Conservation (phyloP, 208 protist species). For the Borovskyia barvae region DNA sequence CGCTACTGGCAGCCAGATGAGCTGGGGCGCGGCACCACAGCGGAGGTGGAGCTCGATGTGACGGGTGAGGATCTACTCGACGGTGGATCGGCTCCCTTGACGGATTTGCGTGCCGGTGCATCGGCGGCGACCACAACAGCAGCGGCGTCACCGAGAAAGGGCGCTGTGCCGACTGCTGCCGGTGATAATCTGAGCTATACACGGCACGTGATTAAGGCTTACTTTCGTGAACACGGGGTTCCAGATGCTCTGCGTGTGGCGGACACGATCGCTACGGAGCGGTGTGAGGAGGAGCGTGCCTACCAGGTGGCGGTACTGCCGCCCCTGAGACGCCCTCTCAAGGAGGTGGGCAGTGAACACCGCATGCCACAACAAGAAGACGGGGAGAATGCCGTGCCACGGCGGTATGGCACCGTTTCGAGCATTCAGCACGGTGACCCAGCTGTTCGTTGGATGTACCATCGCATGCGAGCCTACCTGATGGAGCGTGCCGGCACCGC, state of each 20-base stretch:
- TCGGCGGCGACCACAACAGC: neutral
- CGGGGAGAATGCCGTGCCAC: neutral
- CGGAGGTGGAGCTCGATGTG: constrained; percentile 62
- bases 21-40: constrained; percentile 37
- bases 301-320: neutral
- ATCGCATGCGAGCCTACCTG: constrained; percentile 29
- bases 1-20: constrained; percentile 26
- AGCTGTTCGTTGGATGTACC: constrained; percentile 36
- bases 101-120: neutral
- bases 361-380: no score
- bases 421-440: constrained; percentile 51
- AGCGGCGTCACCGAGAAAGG: neutral
- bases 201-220: constrained; percentile 38
- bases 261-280: constrained; percentile 38
- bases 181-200: constrained; percentile 55
- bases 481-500: constrained; percentile 3
- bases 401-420: constrained; percentile 37
- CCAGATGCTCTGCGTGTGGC: constrained; percentile 44
- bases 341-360: no score
- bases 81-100: neutral
- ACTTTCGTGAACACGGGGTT: constrained; percentile 61
- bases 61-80: constrained; percentile 13
- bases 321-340: neutral
- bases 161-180: neutral
- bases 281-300: constrained; percentile 10